These are phyloP conservation scores for Symbiodinium pilosum DNA, from an alignment of 73 alveolate genomes.

Conservation along the genomic window DNA sequence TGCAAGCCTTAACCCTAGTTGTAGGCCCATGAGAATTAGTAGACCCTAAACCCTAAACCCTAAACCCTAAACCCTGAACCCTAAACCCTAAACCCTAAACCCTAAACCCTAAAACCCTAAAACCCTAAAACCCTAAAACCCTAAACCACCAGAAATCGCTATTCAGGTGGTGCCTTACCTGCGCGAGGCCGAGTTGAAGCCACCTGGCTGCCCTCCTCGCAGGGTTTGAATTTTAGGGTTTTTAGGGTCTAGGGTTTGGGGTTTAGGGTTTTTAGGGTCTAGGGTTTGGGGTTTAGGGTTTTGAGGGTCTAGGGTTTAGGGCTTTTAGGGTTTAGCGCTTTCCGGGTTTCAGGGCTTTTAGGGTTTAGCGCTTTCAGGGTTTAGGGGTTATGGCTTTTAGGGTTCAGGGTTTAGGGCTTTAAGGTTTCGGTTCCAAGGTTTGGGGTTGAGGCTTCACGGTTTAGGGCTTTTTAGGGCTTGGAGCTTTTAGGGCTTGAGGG, in stretches of 20 bases:
- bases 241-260: neutral
- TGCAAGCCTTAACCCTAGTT: no score
- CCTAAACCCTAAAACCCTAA: neutral
- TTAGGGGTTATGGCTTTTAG: neutral
- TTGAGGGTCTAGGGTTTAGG: no score
- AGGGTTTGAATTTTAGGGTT: neutral
- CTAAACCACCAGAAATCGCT: no score
- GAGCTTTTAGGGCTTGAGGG: neutral
- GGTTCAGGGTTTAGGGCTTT: neutral
- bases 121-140: neutral
- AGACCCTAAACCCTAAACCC: neutral
- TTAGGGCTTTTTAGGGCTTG: no score
- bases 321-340: no score
- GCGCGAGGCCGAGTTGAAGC: slow-evolving; percentile 49
- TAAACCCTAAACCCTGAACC: no score
- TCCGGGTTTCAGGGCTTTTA: no score
- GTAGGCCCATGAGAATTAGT: no score
- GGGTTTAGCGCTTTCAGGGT: neutral
- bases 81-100: no score
- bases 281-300: no score
- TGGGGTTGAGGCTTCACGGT: no score
- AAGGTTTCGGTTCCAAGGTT: neutral
- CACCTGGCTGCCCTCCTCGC: neutral
- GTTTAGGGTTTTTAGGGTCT: neutral
- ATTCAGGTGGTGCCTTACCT: slow-evolving; percentile 63